Conservation (phyloP, 768 basidiomycete genomes). For the Tremella yokohamensis region DNA sequence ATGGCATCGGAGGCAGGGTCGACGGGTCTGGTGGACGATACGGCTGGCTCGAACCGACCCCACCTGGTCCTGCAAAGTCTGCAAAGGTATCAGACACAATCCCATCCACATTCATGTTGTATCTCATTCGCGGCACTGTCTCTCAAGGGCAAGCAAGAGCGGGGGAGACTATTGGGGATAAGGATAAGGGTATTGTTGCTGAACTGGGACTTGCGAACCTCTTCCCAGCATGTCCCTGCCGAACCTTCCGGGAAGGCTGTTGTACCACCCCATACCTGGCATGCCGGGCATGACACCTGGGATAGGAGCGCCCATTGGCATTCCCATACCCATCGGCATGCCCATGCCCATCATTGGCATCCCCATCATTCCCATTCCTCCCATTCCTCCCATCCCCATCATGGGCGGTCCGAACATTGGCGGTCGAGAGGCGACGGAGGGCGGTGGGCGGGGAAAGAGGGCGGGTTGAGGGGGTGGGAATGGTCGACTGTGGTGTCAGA, state of each 20-base stretch:
- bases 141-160: neutral
- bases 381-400: constrained; percentile 26
- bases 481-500: constrained; percentile 1
- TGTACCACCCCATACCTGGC: constrained; percentile 40
- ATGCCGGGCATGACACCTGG: constrained; percentile 45
- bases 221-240: constrained; percentile 45
- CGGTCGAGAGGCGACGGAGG: constrained; percentile 10
- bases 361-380: constrained; percentile 16
- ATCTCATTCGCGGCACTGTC: neutral
- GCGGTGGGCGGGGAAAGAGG: constrained; percentile 14
- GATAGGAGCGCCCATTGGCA: constrained; percentile 33
- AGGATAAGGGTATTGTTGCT: neutral
- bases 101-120: neutral
- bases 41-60: constrained; percentile 41
- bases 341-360: constrained; percentile 27
- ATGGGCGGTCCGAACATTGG: constrained; percentile 22
- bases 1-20: constrained; percentile 38
- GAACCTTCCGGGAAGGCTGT: constrained; percentile 43
- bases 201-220: constrained; percentile 14
- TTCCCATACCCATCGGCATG: constrained; percentile 21
- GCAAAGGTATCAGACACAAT: constrained; percentile 7
- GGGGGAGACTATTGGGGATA: neutral
- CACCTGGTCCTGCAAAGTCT: constrained; percentile 49
- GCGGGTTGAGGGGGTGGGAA: constrained; percentile 5
- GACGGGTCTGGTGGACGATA: constrained; percentile 47